Evolutionary conservation across 106 monocot genomes (phyloP), one percentile per base, ranked within the genome.

Genomic region (Alisma plantagoaquatica): DNA sequence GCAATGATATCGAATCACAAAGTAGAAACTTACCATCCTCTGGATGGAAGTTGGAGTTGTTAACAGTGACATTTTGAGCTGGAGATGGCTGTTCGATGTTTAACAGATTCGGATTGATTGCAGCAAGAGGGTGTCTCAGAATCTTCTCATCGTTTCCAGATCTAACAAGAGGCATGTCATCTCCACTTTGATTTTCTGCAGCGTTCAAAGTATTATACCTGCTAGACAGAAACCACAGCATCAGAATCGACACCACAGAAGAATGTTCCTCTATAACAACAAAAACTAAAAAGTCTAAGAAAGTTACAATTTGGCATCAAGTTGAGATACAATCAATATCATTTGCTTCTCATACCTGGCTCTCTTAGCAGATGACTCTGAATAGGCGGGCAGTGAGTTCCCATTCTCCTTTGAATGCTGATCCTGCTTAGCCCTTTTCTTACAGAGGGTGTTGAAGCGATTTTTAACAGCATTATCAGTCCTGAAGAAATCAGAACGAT

Each of bases 401-500:
- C 49, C 66, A 62, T 94, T 87, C 54, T 96, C 94, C 61, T 81
- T 75, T 42, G 49, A 53, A 47, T 51, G 53, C 15, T 50, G 59
- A 16, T 84, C 83, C 44, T 67, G 45, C 71, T 88, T 96, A 20
- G 81, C 64, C 51, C 88, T 18, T 66, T 88, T 96, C 66, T 89
- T 96, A 73, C 84, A 76, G 15, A 96, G 73, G 3, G 94, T 88
- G 29, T 84, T 81, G 42, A 88, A 96, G 0, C 94, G 80, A 44
- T 96, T 96, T 69, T 88, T 96, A 25, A 96, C 94, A 10, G 88
- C 94, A 74, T 96, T 96, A 71, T 96, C 84, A 3, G 88, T 84
- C 67, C 94, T 96, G 62, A n/a, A n/a, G 2, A 17, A 46, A 46
- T 46, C n/a, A 7, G 35, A 38, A 38, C n/a, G n/a, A n/a, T n/a